A percentile compares a stretch with the other conserved stretches of the same genome.
Evolutionary conservation across 1,139 yeast genomes (phyloP).

Genomic region (Debaryomyces singareniensis): DNA sequence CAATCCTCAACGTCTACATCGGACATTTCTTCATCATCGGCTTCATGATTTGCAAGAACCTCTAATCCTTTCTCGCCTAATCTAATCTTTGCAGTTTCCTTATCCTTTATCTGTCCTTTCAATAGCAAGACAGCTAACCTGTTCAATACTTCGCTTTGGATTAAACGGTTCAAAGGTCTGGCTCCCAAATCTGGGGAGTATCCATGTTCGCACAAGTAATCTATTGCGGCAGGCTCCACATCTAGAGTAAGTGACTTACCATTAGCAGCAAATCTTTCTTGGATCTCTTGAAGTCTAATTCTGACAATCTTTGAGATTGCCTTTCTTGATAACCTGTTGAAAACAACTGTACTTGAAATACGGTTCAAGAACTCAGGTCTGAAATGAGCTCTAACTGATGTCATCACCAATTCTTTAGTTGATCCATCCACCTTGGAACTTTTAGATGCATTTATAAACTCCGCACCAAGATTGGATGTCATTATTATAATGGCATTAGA

Average conservation of each 20-base stretch:
- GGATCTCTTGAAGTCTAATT: conserved; percentile 78
- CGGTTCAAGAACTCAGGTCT: conserved; percentile 97
- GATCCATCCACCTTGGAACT: conserved; percentile 58
- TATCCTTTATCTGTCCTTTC: conserved; percentile 81
- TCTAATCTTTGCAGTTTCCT: conserved; percentile 71
- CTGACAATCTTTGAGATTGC: conserved; percentile 90
- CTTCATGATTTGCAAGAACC: conserved; percentile 82
- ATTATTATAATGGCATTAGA: conserved; percentile 88
- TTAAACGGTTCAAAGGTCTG: conserved; percentile 90
- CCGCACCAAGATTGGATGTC: conserved; percentile 98
- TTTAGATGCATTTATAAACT: conserved; percentile 66
- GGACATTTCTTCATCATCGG: conserved; percentile 48
- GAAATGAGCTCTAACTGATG: conserved; percentile 81
- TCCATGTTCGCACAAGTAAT: conserved; percentile 77
- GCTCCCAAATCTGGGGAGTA: conserved; percentile 95
- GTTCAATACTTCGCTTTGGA: conserved; percentile 83
- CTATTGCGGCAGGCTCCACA: conserved; percentile 67
- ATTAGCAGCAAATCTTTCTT: conserved; percentile 74
- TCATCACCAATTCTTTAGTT: conserved; percentile 76
- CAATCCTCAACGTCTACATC: conserved; percentile 52
- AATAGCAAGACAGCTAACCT: conserved; percentile 81
- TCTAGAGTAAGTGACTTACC: conserved; percentile 71
- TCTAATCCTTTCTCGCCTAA: conserved; percentile 60
- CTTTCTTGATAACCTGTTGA: conserved; percentile 85
- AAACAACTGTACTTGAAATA: conserved; percentile 85